phyloP scores from a whole-genome alignment of 805 yeast genomes.

The Starmera pachycereana region DNA sequence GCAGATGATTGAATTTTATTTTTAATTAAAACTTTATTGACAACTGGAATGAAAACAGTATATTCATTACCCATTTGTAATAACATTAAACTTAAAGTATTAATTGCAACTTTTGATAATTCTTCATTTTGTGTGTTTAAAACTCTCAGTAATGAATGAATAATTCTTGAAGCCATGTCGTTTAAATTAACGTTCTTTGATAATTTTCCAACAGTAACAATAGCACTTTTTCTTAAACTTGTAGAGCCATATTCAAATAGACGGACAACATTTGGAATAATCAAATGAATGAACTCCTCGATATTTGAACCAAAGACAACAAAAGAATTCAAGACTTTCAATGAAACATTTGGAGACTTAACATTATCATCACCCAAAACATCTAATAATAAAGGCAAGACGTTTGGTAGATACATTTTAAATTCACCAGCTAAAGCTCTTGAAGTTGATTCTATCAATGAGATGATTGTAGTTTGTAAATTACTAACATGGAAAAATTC shows the following conservation, averaged over 20 bases:
- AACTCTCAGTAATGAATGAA: slow-evolving; percentile 76
- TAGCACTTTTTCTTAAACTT: slow-evolving; percentile 57
- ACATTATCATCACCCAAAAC: slow-evolving; percentile 55
- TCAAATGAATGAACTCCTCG: slow-evolving; percentile 80
- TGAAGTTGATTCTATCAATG: slow-evolving; percentile 75
- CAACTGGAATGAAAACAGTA: slow-evolving; percentile 75
- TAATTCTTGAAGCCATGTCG: slow-evolving; percentile 84
- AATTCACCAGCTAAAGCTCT: slow-evolving; percentile 87
- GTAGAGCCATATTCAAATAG: slow-evolving; percentile 64
- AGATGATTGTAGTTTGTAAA: slow-evolving; percentile 69
- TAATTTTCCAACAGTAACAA: slow-evolving; percentile 73
- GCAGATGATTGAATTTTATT: slow-evolving; percentile 59
- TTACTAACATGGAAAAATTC: slow-evolving; percentile 58
- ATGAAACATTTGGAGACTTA: slow-evolving; percentile 50
- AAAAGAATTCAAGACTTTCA: slow-evolving; percentile 71
- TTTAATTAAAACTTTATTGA: slow-evolving; percentile 53
- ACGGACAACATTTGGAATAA: slow-evolving; percentile 77
- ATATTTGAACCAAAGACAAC: slow-evolving; percentile 80
- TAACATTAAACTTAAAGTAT: slow-evolving; percentile 67
- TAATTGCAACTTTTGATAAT: slow-evolving; percentile 54
- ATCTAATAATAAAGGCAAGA: slow-evolving; percentile 65
- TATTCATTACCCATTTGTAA: slow-evolving; percentile 80
- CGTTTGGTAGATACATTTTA: slow-evolving; percentile 68
- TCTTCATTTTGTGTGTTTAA: slow-evolving; percentile 45
- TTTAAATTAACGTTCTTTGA: slow-evolving; percentile 62